phyloP scores from a whole-genome alignment of 1,284 basidiomycete genomes.

The Athelia psychrophila region DNA sequence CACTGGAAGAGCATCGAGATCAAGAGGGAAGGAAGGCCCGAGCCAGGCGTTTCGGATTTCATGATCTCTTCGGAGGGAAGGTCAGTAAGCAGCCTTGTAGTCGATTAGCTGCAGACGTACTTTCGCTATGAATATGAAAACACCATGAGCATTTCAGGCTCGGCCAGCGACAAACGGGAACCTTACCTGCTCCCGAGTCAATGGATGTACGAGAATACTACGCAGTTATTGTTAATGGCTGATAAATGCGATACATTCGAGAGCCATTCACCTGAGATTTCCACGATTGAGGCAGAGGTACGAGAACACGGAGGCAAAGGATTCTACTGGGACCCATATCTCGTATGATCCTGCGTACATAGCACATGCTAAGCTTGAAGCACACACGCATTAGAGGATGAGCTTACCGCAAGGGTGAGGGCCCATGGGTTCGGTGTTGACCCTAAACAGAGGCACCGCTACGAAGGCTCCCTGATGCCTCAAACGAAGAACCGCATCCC shows the following conservation, averaged over 20 bases:
- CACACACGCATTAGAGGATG: background rate
- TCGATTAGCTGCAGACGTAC: slow-evolving; percentile 14
- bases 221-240: background rate
- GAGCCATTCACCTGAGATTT: slow-evolving; percentile 49
- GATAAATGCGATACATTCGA: background rate
- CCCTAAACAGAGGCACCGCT: slow-evolving; percentile 68
- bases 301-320: slow-evolving; percentile 69
- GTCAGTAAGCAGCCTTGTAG: background rate
- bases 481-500: slow-evolving; percentile 66
- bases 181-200: slow-evolving; percentile 63
- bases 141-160: no score
- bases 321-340: slow-evolving; percentile 72
- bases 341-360: slow-evolving; percentile 63
- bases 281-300: slow-evolving; percentile 69
- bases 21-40: slow-evolving; percentile 63
- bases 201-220: slow-evolving; percentile 68
- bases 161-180: slow-evolving; percentile 4
- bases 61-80: slow-evolving; percentile 48
- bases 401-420: slow-evolving; percentile 71
- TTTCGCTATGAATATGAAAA: slow-evolving; percentile 23
- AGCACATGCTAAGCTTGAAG: background rate
- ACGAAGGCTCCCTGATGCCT: slow-evolving; percentile 73
- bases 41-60: slow-evolving; percentile 68
- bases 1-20: slow-evolving; percentile 53
- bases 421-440: slow-evolving; percentile 65